Conservation (phyloP, 2,329 filamentous ascomycete genomes). For the Didymella glomerata region DNA sequence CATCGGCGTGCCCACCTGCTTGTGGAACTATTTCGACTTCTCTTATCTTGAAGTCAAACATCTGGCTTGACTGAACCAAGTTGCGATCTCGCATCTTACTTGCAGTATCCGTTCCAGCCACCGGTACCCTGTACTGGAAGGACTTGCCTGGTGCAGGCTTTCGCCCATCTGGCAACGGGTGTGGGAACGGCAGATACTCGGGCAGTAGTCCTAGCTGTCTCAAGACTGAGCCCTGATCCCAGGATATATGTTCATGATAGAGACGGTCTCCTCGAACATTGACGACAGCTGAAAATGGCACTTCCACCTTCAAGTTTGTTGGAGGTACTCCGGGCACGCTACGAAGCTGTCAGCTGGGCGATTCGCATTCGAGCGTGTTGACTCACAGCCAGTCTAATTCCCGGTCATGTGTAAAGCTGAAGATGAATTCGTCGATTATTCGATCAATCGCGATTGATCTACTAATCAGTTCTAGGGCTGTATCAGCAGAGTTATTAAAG, state of each 20-base stretch:
- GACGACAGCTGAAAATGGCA: not conserved
- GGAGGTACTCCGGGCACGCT: not conserved
- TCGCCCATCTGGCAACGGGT: not conserved
- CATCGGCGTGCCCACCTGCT: not conserved
- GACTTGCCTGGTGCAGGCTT: not conserved
- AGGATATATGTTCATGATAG: not conserved
- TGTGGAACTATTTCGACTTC: not conserved
- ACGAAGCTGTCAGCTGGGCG: not conserved
- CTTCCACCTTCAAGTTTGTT: not conserved
- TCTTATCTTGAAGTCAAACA: not conserved
- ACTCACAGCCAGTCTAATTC: not conserved
- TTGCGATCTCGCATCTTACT: not conserved
- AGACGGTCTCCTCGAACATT: not conserved
- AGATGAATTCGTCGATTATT: not conserved
- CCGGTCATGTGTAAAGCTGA: not conserved
- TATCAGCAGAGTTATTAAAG: not conserved
- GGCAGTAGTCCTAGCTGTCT: not conserved
- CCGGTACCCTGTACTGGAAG: not conserved
- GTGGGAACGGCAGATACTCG: not conserved
- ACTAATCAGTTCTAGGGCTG: not conserved
- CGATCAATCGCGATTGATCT: not conserved
- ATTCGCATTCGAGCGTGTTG: not conserved
- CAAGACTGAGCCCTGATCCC: not conserved
- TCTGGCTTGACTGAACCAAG: not conserved
- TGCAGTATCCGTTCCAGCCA: not conserved